Conservation (phyloP, 2,329 filamentous ascomycete genomes). For the Ascochyta viciae-villosae region DNA sequence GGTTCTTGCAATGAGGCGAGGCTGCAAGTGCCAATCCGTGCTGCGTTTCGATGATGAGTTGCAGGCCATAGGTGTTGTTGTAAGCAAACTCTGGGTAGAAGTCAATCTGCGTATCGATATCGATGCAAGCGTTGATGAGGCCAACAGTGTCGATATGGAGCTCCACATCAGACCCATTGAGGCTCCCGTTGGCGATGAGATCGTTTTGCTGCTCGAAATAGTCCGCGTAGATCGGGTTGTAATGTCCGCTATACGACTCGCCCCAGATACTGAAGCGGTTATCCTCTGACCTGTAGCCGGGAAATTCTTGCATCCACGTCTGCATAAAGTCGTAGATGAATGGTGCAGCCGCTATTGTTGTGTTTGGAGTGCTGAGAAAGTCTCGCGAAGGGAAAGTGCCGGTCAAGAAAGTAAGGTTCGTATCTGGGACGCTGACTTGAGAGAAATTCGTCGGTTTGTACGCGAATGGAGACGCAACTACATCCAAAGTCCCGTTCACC, state of each 20-base stretch:
- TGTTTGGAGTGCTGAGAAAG: constrained; percentile 14
- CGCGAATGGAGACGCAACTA: neutral
- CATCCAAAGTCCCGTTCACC: constrained; percentile 20
- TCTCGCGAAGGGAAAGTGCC: constrained; percentile 20
- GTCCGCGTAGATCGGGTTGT: constrained; percentile 60
- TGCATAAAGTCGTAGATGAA: constrained; percentile 26
- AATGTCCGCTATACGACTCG: constrained; percentile 59
- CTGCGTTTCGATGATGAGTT: constrained; percentile 51
- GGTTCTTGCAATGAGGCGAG: constrained; percentile 2
- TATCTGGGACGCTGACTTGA: constrained; percentile 13
- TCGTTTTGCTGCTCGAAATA: constrained; percentile 63
- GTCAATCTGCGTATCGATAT: constrained; percentile 55
- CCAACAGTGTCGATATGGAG: constrained; percentile 55
- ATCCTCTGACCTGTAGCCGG: constrained; percentile 23
- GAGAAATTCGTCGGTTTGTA: constrained; percentile 8
- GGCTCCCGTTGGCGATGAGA: constrained; percentile 47
- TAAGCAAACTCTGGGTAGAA: constrained; percentile 58
- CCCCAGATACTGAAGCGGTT: constrained; percentile 40
- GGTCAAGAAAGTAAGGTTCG: constrained; percentile 14
- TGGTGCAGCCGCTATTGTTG: constrained; percentile 20
- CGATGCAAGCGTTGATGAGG: constrained; percentile 53
- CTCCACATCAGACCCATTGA: constrained; percentile 39
- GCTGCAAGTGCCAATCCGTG: neutral
- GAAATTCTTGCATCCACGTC: constrained; percentile 28
- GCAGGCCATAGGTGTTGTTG: constrained; percentile 64